phyloP scores from a whole-genome alignment of 192 early-diverging fungal genomes.

The Entomortierella beljakovae region DNA sequence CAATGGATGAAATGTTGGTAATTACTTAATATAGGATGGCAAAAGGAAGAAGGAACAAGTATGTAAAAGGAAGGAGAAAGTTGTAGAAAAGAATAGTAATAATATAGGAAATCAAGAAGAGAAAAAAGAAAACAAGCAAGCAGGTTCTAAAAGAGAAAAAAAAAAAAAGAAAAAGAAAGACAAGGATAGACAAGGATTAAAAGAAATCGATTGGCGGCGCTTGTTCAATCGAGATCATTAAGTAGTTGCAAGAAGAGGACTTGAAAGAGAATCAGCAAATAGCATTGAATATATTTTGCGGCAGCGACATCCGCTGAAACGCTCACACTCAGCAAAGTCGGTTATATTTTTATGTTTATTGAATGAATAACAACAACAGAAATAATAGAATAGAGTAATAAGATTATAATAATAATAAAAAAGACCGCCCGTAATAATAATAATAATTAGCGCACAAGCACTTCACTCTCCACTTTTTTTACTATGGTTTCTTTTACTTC shows the following conservation, averaged over 20 bases:
- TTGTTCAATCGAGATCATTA: not conserved
- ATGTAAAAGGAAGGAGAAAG: not conserved
- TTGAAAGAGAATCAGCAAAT: not conserved
- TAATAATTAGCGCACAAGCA: constrained; percentile 7
- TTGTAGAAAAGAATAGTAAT: not conserved
- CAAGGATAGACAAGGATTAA: not conserved
- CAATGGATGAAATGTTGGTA: too few species aligned
- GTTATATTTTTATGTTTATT: too few species aligned
- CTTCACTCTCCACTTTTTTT: not conserved
- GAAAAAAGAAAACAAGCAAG: not conserved
- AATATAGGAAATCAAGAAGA: not conserved
- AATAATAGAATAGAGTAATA: not conserved
- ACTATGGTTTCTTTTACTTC: too few species aligned
- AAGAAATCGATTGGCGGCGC: not conserved
- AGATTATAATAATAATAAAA: not conserved
- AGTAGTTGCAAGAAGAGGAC: not conserved
- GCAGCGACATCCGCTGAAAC: not conserved
- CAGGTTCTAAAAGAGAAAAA: not conserved
- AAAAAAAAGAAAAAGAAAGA: not conserved
- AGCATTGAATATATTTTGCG: not conserved
- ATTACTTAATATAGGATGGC: too few species aligned
- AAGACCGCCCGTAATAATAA: not conserved
- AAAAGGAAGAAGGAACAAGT: too few species aligned
- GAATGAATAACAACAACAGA: too few species aligned
- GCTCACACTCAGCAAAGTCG: not conserved